These are phyloP conservation scores for Mortierella claussenii DNA, from an alignment of 192 early-diverging fungal species.

Conservation along the genomic window DNA sequence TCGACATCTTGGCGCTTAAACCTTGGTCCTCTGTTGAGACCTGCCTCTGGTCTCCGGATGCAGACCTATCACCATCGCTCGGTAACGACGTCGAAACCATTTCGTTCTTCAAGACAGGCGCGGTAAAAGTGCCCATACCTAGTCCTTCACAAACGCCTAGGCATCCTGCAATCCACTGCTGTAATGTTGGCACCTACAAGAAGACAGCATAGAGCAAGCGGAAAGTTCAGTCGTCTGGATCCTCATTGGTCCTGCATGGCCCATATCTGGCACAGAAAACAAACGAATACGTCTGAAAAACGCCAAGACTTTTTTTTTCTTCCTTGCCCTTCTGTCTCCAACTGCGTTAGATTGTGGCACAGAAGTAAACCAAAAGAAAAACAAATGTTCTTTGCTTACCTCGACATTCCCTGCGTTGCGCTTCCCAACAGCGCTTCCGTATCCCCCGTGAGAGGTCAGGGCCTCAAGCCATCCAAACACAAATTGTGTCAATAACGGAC, in stretches of 20 bases:
- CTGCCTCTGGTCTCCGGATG: not conserved
- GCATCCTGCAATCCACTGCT: slow-evolving; percentile 42
- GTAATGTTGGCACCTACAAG: slow-evolving; percentile 21
- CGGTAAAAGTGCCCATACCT: slow-evolving; percentile 9
- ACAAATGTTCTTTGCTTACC: slow-evolving; percentile 3
- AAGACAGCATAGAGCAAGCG: not conserved
- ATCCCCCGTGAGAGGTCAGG: slow-evolving; percentile 21
- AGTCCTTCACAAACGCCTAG: slow-evolving; percentile 35
- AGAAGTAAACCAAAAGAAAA: not conserved
- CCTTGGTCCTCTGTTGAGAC: slow-evolving; percentile 9
- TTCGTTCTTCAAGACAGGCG: slow-evolving; percentile 2
- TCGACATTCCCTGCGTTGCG: slow-evolving; percentile 25
- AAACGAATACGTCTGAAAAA: not conserved
- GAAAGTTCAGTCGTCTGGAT: not conserved
- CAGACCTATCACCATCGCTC: not conserved
- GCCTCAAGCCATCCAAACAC: slow-evolving; percentile 33
- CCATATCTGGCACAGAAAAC: not conserved
- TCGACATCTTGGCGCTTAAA: not conserved
- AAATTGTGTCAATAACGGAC: slow-evolving; percentile 21
- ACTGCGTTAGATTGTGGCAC: not conserved
- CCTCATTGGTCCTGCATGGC: not conserved
- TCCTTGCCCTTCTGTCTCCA: not conserved
- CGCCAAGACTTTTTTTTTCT: slow-evolving; percentile 39
- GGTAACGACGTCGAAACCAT: not conserved
- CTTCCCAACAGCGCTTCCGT: slow-evolving; percentile 34